Conservation (phyloP, 2,329 filamentous ascomycete species). For the Coniella lustricola region DNA sequence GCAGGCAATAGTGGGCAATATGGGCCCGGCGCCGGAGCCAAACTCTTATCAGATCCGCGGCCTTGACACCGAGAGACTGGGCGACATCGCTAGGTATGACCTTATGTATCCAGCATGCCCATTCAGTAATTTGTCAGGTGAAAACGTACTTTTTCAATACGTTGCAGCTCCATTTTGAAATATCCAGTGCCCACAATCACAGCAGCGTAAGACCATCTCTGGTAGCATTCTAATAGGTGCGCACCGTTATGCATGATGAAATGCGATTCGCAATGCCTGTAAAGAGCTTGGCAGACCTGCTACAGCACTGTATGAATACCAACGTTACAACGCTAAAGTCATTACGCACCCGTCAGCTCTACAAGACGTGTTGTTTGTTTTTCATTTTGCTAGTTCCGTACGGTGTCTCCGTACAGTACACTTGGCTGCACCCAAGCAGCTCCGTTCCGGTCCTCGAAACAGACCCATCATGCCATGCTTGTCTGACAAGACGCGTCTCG, state of each 20-base stretch:
- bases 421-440: background rate
- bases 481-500: background rate
- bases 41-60: constrained; percentile 8
- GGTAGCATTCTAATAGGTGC: too few relatives aligned
- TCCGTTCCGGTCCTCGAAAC: background rate
- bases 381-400: background rate
- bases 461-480: background rate
- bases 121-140: too few relatives aligned
- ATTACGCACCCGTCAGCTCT: too few relatives aligned
- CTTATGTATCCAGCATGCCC: too few relatives aligned
- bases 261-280: too few relatives aligned
- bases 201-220: background rate
- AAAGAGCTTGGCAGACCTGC: too few relatives aligned
- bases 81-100: too few relatives aligned
- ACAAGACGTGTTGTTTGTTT: too few relatives aligned
- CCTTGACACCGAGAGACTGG: background rate
- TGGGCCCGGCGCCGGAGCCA: background rate
- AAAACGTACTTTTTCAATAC: too few relatives aligned
- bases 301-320: too few relatives aligned
- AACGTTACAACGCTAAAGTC: too few relatives aligned
- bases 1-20: background rate
- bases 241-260: too few relatives aligned
- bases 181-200: background rate
- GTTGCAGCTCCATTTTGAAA: constrained; percentile 1
- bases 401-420: constrained; percentile 3